Conservation (phyloP, 495 filamentous ascomycete species). For the Podospora bellae-mahoneyi region DNA sequence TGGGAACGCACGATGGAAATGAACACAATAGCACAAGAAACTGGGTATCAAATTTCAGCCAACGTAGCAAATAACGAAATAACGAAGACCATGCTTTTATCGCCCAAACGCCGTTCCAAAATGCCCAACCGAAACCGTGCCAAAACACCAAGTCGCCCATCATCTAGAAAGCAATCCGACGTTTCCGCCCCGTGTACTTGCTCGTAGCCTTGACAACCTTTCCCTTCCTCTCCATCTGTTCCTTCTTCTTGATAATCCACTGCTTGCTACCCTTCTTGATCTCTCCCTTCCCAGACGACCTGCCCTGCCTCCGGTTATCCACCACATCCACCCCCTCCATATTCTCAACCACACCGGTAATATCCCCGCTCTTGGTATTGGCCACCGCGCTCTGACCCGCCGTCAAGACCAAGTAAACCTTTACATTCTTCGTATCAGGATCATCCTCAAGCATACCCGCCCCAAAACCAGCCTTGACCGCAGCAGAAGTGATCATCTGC, state of each 20-base stretch:
- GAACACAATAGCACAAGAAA: not conserved
- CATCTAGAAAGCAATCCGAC: slow-evolving; percentile 54
- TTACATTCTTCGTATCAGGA: slow-evolving; percentile 88
- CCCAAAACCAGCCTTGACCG: slow-evolving; percentile 90
- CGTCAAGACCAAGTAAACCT: slow-evolving; percentile 89
- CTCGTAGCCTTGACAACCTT: slow-evolving; percentile 87
- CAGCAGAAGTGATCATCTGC: slow-evolving; percentile 83
- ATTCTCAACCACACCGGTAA: slow-evolving; percentile 77
- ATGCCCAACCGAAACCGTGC: slow-evolving; percentile 9
- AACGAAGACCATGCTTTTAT: slow-evolving; percentile 12
- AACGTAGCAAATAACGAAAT: not conserved
- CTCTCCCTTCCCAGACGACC: slow-evolving; percentile 44
- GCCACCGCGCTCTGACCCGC: slow-evolving; percentile 69
- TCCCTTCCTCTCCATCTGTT: slow-evolving; percentile 89
- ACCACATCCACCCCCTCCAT: slow-evolving; percentile 86
- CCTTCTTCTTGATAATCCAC: slow-evolving; percentile 94
- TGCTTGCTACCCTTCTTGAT: slow-evolving; percentile 75
- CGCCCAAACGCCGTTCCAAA: slow-evolving; percentile 22
- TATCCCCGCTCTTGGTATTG: slow-evolving; percentile 60
- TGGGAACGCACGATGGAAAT: not conserved
- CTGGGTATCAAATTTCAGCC: slow-evolving; percentile 26
- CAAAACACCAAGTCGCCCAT: not conserved
- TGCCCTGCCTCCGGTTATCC: slow-evolving; percentile 60
- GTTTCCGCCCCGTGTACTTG: slow-evolving; percentile 88
- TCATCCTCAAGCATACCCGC: slow-evolving; percentile 95